Conservation (phyloP, 2,329 filamentous ascomycete genomes). For the Tricladium varicosporioides region DNA sequence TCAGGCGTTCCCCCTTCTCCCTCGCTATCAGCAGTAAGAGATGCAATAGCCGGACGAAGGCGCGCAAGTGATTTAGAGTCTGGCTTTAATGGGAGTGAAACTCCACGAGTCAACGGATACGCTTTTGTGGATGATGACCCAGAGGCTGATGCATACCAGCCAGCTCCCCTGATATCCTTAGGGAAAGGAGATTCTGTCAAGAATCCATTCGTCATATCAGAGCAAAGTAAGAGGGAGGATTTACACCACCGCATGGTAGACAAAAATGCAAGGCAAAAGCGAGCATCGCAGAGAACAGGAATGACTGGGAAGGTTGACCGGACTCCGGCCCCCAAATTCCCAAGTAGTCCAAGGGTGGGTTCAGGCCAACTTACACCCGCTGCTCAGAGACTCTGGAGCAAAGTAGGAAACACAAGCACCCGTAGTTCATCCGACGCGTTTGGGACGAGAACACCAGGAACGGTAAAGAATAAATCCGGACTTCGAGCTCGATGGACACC, state of each 20-base stretch:
- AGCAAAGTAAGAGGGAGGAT: slow-evolving; percentile 73
- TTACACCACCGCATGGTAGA: slow-evolving; percentile 88
- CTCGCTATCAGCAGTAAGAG: slow-evolving; percentile 78
- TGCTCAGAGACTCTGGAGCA: slow-evolving; percentile 65
- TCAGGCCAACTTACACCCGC: slow-evolving; percentile 67
- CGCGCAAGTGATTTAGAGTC: slow-evolving; percentile 62
- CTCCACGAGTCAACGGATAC: slow-evolving; percentile 89
- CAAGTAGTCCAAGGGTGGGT: slow-evolving; percentile 58
- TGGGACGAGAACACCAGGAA: slow-evolving; percentile 26
- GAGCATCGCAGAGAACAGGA: slow-evolving; percentile 56
- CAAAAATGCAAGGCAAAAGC: slow-evolving; percentile 70
- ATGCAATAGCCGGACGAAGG: slow-evolving; percentile 75
- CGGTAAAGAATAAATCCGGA: slow-evolving; percentile 27
- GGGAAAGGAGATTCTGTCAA: slow-evolving; percentile 60
- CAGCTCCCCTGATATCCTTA: slow-evolving; percentile 52
- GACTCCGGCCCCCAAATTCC: slow-evolving; percentile 68
- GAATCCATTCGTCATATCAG: slow-evolving; percentile 78
- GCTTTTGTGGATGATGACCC: slow-evolving; percentile 86
- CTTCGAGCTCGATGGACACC: slow-evolving; percentile 31
- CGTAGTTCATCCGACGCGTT: slow-evolving; percentile 29
- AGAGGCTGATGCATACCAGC: slow-evolving; percentile 42
- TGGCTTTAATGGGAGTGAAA: slow-evolving; percentile 61
- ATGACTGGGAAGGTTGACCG: slow-evolving; percentile 57
- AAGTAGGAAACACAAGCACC: slow-evolving; percentile 47
- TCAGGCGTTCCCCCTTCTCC: slow-evolving; percentile 68